Evolutionary conservation across 495 filamentous ascomycete genomes (phyloP).

Genomic region (Filosporella fistucella): DNA sequence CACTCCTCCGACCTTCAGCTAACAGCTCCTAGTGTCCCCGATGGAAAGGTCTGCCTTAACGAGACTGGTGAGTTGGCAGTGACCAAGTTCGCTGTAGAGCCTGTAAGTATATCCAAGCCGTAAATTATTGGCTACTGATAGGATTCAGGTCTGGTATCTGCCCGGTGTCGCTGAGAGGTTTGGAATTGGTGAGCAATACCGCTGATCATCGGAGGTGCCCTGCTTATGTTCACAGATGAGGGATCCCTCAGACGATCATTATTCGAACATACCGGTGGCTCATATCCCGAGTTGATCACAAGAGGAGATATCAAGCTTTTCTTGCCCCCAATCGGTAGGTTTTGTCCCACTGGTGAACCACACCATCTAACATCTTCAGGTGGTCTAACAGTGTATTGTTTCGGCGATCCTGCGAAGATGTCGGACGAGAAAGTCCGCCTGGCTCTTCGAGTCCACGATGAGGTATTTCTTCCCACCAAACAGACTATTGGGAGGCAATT

Average conservation of each 20-base stretch:
- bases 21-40: conserved; percentile 50
- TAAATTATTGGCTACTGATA: conserved; percentile 12
- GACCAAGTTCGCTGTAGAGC: conserved; percentile 95
- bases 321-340: conserved; percentile 77
- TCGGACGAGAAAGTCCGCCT: conserved; percentile 79
- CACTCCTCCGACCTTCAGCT: conserved; percentile 8
- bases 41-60: conserved; percentile 89
- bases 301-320: conserved; percentile 93
- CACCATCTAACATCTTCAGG: conserved; percentile 40
- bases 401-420: conserved; percentile 91
- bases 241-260: conserved; percentile 76
- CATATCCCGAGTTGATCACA: conserved; percentile 89
- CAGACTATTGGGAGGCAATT: neutral
- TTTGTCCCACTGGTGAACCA: conserved; percentile 11
- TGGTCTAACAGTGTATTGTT: conserved; percentile 94
- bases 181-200: conserved; percentile 60
- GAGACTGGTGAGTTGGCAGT: conserved; percentile 80
- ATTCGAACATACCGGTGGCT: conserved; percentile 94
- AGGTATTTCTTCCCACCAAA: conserved; percentile 35
- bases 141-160: conserved; percentile 91
- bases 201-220: neutral
- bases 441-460: conserved; percentile 91
- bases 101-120: conserved; percentile 43
- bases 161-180: conserved; percentile 94
- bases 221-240: conserved; percentile 57